phyloP scores from a whole-genome alignment of 345 rosid genomes.

The Pelargonium nanum region DNA sequence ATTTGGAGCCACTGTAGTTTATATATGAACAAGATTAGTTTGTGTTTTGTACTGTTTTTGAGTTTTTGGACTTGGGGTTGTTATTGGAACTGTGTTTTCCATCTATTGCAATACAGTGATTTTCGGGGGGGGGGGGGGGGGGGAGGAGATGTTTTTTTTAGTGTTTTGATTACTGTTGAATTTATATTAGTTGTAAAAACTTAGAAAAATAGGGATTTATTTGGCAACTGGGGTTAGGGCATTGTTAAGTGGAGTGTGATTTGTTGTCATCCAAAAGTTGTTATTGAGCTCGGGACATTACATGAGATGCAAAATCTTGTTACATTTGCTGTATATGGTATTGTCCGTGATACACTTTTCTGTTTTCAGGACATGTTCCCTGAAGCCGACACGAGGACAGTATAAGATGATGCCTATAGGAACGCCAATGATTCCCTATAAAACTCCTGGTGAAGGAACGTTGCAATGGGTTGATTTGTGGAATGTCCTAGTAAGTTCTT shows the following conservation, averaged over 20 bases:
- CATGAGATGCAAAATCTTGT: not conserved
- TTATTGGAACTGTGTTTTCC: not conserved
- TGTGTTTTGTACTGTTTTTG: not conserved
- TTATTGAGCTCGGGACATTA: not conserved
- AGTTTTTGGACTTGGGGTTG: too few species aligned
- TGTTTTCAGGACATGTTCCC: not conserved
- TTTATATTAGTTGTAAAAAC: too few species aligned
- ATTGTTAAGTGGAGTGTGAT: not conserved
- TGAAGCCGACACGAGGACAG: slow-evolving; percentile 37
- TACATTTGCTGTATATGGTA: not conserved
- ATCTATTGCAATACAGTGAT: not conserved
- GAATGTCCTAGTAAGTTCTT: slow-evolving; percentile 71
- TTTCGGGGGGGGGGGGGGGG: too few species aligned
- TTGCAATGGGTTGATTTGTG: slow-evolving; percentile 89
- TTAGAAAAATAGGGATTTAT: not conserved
- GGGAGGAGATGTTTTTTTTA: not conserved
- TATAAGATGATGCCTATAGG: slow-evolving; percentile 79
- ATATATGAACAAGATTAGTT: too few species aligned
- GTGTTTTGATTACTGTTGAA: not conserved
- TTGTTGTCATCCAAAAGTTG: not conserved
- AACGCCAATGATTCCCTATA: slow-evolving; percentile 64
- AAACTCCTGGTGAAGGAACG: slow-evolving; percentile 66
- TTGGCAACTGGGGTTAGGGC: not conserved
- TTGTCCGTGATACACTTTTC: not conserved
- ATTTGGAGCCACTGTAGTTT: too few species aligned